Conservation (phyloP, 305 asterid genomes). For the Ilex paraguariensis region DNA sequence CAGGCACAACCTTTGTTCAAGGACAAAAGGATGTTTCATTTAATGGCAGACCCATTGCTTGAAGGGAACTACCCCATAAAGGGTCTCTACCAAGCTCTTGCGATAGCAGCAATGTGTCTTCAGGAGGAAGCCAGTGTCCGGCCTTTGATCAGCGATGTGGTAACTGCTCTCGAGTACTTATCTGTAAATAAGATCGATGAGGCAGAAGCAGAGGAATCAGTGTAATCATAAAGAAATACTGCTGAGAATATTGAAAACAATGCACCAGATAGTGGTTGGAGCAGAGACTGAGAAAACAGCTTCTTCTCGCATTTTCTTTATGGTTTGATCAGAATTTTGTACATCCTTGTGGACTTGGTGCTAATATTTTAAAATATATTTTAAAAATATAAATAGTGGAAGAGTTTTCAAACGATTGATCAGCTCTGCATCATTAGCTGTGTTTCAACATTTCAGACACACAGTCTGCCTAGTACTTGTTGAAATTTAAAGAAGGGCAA, state of each 20-base stretch:
- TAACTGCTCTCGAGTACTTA: neutral
- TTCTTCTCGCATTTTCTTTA: too few species aligned
- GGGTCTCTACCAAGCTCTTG: neutral
- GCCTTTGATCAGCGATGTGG: neutral
- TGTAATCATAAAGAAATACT: neutral
- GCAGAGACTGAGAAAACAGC: too few species aligned
- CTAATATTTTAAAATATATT: neutral
- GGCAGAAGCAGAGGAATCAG: neutral
- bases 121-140: neutral
- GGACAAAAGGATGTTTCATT: slow-evolving; percentile 1
- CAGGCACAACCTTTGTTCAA: slow-evolving; percentile 2
- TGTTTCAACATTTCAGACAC: too few species aligned
- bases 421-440: too few species aligned
- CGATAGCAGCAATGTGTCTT: neutral
- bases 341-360: too few species aligned
- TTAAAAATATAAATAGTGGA: neutral
- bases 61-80: slow-evolving; percentile 1
- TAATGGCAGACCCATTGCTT: slow-evolving; percentile 2
- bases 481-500: too few species aligned
- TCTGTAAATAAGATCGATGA: neutral
- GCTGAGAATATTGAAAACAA: too few species aligned
- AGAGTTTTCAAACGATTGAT: too few species aligned
- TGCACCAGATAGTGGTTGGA: too few species aligned
- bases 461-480: too few species aligned
- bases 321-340: too few species aligned